Percentiles rank a stretch among this genome's conserved stretches.
These are phyloP conservation scores for Apiotrichum gamsii DNA, from an alignment of 1,284 basidiomycete species.

Conservation along the genomic window DNA sequence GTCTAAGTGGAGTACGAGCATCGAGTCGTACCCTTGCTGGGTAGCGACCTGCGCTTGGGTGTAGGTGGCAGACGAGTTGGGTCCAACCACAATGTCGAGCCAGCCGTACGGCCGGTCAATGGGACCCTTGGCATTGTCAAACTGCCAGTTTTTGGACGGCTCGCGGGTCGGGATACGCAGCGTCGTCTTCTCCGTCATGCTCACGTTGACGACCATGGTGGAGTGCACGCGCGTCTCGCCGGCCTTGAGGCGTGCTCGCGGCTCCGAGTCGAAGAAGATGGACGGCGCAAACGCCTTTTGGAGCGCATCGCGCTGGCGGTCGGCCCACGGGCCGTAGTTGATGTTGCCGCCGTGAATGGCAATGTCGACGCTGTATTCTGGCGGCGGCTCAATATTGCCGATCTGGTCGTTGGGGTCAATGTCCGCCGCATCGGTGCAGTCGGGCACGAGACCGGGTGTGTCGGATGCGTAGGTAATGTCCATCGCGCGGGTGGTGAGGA, in stretches of 20 bases:
- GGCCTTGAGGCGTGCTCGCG: constrained; percentile 57
- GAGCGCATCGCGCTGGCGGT: constrained; percentile 72
- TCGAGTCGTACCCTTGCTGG: constrained; percentile 65
- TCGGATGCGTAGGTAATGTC: constrained; percentile 81
- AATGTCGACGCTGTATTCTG: constrained; percentile 88
- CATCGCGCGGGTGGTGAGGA: constrained; percentile 67
- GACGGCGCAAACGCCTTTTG: constrained; percentile 77
- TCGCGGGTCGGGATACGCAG: constrained; percentile 81
- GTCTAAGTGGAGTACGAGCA: constrained; percentile 74
- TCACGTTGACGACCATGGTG: constrained; percentile 67
- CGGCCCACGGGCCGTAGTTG: constrained; percentile 89
- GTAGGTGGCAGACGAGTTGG: constrained; percentile 75
- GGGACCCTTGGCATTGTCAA: constrained; percentile 32
- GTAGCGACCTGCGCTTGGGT: constrained; percentile 72
- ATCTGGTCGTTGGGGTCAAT: constrained; percentile 56
- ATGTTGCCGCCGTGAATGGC: constrained; percentile 65
- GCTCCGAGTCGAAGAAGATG: constrained; percentile 60
- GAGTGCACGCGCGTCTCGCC: constrained; percentile 79
- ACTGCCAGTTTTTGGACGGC: constrained; percentile 48
- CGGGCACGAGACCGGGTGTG: constrained; percentile 48
- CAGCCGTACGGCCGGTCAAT: constrained; percentile 56
- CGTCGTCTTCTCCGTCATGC: constrained; percentile 67
- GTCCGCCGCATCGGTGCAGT: constrained; percentile 46
- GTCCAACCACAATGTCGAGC: constrained; percentile 67
- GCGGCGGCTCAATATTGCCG: constrained; percentile 78